A percentile compares a stretch with the other conserved stretches of the same genome.
Evolutionary conservation across 176 grass and related monocot species (phyloP).

Genomic region (Melocanna baccifera): DNA sequence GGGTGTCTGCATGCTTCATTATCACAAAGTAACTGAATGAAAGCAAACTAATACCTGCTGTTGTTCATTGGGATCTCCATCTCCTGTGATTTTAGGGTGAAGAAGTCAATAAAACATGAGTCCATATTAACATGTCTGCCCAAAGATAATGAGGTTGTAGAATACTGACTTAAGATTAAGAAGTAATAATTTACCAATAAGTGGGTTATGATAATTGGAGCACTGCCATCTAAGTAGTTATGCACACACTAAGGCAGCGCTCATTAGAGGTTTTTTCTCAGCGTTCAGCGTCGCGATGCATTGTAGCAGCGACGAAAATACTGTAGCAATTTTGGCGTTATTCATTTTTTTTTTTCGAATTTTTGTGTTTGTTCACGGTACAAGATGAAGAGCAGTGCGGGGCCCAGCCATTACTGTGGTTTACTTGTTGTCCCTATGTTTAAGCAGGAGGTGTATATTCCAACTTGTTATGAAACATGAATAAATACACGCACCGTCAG

Average conservation of each 20-base stretch:
- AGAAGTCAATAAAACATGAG: neutral
- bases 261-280: too few relatives aligned
- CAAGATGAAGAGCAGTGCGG: neutral
- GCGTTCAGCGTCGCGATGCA: too few relatives aligned
- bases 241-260: neutral
- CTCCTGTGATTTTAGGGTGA: neutral
- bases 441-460: too few relatives aligned
- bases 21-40: conserved; percentile 6
- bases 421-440: neutral
- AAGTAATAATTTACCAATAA: neutral
- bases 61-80: neutral
- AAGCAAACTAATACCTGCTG: neutral
- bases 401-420: neutral
- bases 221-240: neutral
- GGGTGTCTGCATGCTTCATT: conserved; percentile 10
- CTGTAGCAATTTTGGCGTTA: too few relatives aligned
- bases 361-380: neutral
- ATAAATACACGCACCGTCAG: neutral
- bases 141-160: neutral
- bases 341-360: too few relatives aligned
- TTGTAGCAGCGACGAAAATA: too few relatives aligned
- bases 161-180: neutral
- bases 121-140: neutral
- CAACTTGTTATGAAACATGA: too few relatives aligned
- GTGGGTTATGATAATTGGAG: neutral